Evolutionary conservation across 148 eudicot species (phyloP).

Genomic region (Rhododendron williamsianum): DNA sequence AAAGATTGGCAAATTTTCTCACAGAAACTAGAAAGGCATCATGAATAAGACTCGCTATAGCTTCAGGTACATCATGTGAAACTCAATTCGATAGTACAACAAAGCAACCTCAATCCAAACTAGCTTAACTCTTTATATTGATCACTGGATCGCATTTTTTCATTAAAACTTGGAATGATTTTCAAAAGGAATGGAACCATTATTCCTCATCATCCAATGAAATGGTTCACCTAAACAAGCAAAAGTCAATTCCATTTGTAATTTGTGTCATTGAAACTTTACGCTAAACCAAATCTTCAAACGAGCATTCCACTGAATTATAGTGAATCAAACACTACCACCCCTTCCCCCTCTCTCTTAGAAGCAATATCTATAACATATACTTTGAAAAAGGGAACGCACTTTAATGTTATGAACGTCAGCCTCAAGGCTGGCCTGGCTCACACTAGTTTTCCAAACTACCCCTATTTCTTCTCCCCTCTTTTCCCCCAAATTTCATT

Average conservation of each 20-base stretch:
- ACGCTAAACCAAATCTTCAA: too few relatives aligned
- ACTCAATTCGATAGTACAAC: not conserved
- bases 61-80: not conserved
- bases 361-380: not conserved
- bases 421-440: too few relatives aligned
- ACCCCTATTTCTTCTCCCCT: not conserved
- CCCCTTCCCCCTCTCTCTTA: not conserved
- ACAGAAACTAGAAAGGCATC: not conserved
- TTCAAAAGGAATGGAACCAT: not conserved
- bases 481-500: not conserved
- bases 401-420: too few relatives aligned
- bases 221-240: not conserved
- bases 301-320: not conserved
- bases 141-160: not conserved
- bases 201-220: not conserved
- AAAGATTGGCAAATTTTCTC: not conserved
- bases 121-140: not conserved
- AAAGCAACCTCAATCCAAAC: not conserved
- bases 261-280: too few relatives aligned
- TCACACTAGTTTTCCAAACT: too few relatives aligned
- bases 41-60: not conserved
- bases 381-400: too few relatives aligned
- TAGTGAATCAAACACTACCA: not conserved
- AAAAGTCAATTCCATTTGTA: not conserved
- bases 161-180: not conserved